Percentiles rank a stretch among this genome's conserved stretches.
Conservation (phyloP, 2,329 filamentous ascomycete genomes). For the Gyromitra esculenta region DNA sequence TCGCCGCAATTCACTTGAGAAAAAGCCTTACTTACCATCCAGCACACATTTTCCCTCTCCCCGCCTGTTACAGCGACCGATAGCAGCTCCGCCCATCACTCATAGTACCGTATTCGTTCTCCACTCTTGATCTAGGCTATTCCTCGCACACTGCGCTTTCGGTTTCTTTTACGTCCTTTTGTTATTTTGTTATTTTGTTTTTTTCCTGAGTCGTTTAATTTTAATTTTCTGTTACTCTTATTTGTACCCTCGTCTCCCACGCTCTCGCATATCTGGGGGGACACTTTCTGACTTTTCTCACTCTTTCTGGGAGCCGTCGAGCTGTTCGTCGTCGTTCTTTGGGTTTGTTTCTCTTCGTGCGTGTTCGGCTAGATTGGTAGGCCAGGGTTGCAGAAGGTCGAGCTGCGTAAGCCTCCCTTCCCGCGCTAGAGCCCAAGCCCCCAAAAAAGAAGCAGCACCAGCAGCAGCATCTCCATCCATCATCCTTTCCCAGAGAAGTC, state of each 20-base stretch:
- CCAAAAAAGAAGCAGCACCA: constrained; percentile 50
- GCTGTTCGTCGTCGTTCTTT: constrained; percentile 55
- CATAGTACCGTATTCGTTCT: constrained; percentile 23
- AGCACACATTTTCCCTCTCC: constrained; percentile 42
- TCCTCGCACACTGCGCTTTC: constrained; percentile 27
- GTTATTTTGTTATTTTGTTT: constrained; percentile 34
- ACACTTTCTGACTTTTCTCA: constrained; percentile 7
- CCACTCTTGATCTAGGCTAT: constrained; percentile 14
- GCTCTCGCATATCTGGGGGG: constrained; percentile 55
- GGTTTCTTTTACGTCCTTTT: constrained; percentile 12
- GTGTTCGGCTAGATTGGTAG: constrained; percentile 55
- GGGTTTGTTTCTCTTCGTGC: constrained; percentile 55
- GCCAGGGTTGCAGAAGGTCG: constrained; percentile 47
- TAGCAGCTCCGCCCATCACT: constrained; percentile 44
- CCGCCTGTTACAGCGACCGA: constrained; percentile 33
- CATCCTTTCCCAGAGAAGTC: constrained; percentile 59
- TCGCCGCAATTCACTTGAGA: constrained; percentile 48
- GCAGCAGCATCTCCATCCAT: constrained; percentile 66
- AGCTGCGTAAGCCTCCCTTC: constrained; percentile 50
- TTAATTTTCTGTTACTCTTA: constrained; percentile 39
- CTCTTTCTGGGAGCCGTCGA: constrained; percentile 24
- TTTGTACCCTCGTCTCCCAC: not conserved
- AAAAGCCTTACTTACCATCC: constrained; percentile 46
- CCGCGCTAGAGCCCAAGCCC: constrained; percentile 53
- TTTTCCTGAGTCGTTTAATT: constrained; percentile 29